Percentiles rank a stretch among this genome's conserved stretches.
These are phyloP conservation scores for Kregervanrija pseudodelftensis DNA, from an alignment of 805 yeast species.

Conservation along the genomic window DNA sequence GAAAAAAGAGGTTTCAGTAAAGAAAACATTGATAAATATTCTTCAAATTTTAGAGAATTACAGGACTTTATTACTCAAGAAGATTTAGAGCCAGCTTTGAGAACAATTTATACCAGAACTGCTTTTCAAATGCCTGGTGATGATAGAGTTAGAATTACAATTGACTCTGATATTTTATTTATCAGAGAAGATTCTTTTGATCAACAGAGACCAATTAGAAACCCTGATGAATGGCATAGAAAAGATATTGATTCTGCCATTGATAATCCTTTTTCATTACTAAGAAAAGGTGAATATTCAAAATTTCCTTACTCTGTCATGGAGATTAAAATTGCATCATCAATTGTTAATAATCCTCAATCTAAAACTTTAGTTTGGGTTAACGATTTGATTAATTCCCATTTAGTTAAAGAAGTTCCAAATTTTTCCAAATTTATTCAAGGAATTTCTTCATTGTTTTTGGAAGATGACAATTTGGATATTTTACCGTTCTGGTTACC, in stretches of 20 bases:
- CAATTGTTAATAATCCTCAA: slow-evolving; percentile 43
- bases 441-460: slow-evolving; percentile 80
- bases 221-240: slow-evolving; percentile 87
- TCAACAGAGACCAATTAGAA: slow-evolving; percentile 77
- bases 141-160: slow-evolving; percentile 81
- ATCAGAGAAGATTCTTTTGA: slow-evolving; percentile 90
- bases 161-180: slow-evolving; percentile 82
- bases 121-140: slow-evolving; percentile 99
- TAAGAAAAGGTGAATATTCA: slow-evolving; percentile 79
- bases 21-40: slow-evolving; percentile 43
- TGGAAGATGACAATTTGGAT: slow-evolving; percentile 87
- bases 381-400: slow-evolving; percentile 74
- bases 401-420: slow-evolving; percentile 88
- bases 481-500: slow-evolving; percentile 93
- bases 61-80: slow-evolving; percentile 57
- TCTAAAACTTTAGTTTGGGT: slow-evolving; percentile 59
- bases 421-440: slow-evolving; percentile 89
- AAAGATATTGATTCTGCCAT: slow-evolving; percentile 78
- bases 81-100: slow-evolving; percentile 74
- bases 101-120: slow-evolving; percentile 83
- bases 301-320: slow-evolving; percentile 82
- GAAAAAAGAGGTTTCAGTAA: slow-evolving; percentile 52
- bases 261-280: slow-evolving; percentile 57
- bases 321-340: slow-evolving; percentile 60
- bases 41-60: slow-evolving; percentile 50